Conservation (phyloP, 768 basidiomycete genomes). For the Lyophyllum atratum region DNA sequence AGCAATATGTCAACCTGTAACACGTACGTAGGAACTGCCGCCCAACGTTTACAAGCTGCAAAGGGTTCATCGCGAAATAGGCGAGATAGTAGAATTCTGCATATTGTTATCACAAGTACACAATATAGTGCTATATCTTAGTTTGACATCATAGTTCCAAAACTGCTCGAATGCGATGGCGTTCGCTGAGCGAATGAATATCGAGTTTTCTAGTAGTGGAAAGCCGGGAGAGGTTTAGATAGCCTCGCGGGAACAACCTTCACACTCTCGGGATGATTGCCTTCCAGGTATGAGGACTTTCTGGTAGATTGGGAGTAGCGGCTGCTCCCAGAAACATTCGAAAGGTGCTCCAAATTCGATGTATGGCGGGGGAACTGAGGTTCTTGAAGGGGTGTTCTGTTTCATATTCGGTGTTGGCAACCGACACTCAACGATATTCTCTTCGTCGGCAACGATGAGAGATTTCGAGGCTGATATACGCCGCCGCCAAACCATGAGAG, state of each 20-base stretch:
- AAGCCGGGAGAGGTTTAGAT: conserved; percentile 16
- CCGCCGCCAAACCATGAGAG: conserved; percentile 15
- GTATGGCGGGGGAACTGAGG: not conserved
- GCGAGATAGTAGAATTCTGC: too few relatives aligned
- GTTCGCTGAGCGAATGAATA: too few relatives aligned
- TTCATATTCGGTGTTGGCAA: not conserved
- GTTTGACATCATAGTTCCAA: too few relatives aligned
- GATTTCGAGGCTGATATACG: not conserved
- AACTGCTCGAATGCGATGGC: too few relatives aligned
- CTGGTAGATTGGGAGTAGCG: conserved; percentile 1
- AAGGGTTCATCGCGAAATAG: too few relatives aligned
- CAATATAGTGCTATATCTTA: too few relatives aligned
- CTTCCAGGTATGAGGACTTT: not conserved
- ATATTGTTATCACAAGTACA: too few relatives aligned
- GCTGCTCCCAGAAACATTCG: conserved; percentile 2
- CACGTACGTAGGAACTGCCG: too few relatives aligned
- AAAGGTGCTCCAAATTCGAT: not conserved
- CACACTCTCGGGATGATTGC: not conserved
- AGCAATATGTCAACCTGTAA: too few relatives aligned
- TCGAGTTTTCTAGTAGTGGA: conserved; percentile 16
- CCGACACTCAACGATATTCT: not conserved
- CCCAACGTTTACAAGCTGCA: too few relatives aligned
- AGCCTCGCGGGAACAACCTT: conserved; percentile 16
- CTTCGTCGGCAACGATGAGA: conserved; percentile 4
- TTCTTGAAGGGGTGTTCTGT: not conserved